Conservation (phyloP, 495 filamentous ascomycete species). For the Pyrenopolyporus hunteri region DNA sequence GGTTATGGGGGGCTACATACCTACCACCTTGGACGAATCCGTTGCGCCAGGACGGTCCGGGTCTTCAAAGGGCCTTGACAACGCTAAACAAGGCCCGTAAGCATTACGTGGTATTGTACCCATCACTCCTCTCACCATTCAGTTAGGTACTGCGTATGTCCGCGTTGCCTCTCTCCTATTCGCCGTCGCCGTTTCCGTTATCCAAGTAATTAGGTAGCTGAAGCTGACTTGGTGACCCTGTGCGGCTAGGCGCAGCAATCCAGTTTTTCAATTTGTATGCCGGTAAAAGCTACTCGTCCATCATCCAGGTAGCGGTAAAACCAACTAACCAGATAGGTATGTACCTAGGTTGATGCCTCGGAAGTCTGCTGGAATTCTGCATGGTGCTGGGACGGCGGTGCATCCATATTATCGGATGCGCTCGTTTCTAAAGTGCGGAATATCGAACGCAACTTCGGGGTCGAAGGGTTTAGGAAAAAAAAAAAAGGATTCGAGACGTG, state of each 20-base stretch:
- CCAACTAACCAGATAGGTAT: too few relatives aligned
- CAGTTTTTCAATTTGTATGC: conserved; percentile 25
- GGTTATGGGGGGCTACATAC: conserved; percentile 1
- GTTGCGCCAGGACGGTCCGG: conserved; percentile 34
- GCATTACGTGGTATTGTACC: conserved; percentile 39
- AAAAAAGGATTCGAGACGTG: not conserved
- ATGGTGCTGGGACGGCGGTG: conserved; percentile 32
- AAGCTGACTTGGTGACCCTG: conserved; percentile 18
- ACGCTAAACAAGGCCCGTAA: conserved; percentile 29
- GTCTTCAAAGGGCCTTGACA: conserved; percentile 29
- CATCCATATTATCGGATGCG: conserved; percentile 37
- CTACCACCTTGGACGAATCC: conserved; percentile 24
- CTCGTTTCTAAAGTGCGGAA: conserved; percentile 32
- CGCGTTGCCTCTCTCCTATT: conserved; percentile 18
- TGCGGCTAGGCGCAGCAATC: conserved; percentile 40
- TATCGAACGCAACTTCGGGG: conserved; percentile 16
- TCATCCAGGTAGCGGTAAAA: too few relatives aligned
- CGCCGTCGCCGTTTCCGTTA: conserved; percentile 27
- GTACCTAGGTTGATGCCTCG: conserved; percentile 15
- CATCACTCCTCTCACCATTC: conserved; percentile 21
- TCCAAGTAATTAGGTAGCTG: conserved; percentile 29
- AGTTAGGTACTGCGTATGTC: too few relatives aligned
- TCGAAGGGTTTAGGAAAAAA: conserved; percentile 20
- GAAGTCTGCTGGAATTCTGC: conserved; percentile 32
- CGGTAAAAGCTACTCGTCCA: conserved; percentile 15